Conservation (phyloP, 2,329 filamentous ascomycete genomes). For the Talaromyces sp. region DNA sequence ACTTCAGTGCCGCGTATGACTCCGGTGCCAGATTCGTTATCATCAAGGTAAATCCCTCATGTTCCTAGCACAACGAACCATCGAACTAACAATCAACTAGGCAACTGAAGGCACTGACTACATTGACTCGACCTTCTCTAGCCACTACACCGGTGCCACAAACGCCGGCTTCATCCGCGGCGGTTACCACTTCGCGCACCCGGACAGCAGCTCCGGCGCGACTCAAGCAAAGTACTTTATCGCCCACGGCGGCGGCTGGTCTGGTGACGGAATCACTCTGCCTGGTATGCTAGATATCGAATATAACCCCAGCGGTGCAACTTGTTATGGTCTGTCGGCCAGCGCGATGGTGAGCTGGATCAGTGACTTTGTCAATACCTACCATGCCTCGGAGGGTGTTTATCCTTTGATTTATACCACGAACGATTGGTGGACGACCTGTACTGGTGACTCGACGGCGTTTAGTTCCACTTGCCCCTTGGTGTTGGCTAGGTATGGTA, state of each 20-base stretch:
- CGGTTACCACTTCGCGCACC: conserved; percentile 56
- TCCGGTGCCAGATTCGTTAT: conserved; percentile 33
- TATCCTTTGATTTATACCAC: conserved; percentile 55
- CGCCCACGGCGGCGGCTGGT: conserved; percentile 54
- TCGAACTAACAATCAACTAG: conserved; percentile 27
- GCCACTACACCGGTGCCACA: conserved; percentile 51
- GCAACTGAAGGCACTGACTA: conserved; percentile 53
- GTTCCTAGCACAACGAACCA: too few relatives aligned
- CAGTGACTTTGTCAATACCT: conserved; percentile 51
- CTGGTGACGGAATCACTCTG: conserved; percentile 51
- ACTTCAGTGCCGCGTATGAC: conserved; percentile 28
- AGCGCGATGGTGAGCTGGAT: conserved; percentile 53
- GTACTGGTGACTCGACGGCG: conserved; percentile 49
- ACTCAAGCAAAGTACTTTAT: conserved; percentile 53
- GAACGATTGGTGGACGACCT: conserved; percentile 53
- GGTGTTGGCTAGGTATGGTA: conserved; percentile 47
- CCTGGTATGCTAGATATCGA: conserved; percentile 59
- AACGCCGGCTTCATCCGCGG: conserved; percentile 53
- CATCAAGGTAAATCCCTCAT: conserved; percentile 27
- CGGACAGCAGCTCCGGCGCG: conserved; percentile 42
- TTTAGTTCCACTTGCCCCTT: conserved; percentile 49
- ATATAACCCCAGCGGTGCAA: conserved; percentile 35
- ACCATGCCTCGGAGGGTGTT: conserved; percentile 45
- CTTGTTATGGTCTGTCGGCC: conserved; percentile 47
- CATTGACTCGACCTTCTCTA: conserved; percentile 46